Percentiles rank a stretch among this genome's conserved stretches.
phyloP scores from a whole-genome alignment of 2,329 filamentous ascomycete genomes.

The Aspergillus arachidicola region DNA sequence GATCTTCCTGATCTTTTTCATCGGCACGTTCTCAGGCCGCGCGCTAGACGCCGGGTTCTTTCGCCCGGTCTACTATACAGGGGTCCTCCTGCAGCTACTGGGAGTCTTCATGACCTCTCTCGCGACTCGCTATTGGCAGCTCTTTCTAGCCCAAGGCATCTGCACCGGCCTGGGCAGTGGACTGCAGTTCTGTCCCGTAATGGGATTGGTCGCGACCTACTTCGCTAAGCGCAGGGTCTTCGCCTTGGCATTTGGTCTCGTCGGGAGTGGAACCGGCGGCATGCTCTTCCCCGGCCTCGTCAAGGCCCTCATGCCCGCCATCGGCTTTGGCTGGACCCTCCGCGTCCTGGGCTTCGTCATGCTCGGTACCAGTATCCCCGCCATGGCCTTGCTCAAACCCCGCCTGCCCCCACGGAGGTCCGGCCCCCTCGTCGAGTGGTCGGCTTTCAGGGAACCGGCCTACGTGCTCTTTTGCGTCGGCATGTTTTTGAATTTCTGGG shows the following conservation, averaged over 20 bases:
- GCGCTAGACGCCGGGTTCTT: slow-evolving; percentile 49
- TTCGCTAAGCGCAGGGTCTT: slow-evolving; percentile 39
- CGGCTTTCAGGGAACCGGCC: slow-evolving; percentile 25
- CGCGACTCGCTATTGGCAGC: slow-evolving; percentile 51
- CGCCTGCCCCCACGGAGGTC: slow-evolving; percentile 12
- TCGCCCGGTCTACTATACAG: slow-evolving; percentile 23
- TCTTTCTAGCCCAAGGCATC: slow-evolving; percentile 58
- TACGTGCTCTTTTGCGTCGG: slow-evolving; percentile 40
- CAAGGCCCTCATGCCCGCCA: neutral
- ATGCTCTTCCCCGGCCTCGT: slow-evolving; percentile 1
- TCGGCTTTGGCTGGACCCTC: slow-evolving; percentile 40
- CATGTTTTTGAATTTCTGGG: slow-evolving; percentile 23
- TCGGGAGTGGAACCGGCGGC: neutral
- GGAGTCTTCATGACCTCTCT: slow-evolving; percentile 20
- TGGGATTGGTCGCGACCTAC: slow-evolving; percentile 45
- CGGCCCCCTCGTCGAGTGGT: slow-evolving; percentile 14
- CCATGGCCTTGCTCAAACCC: slow-evolving; percentile 9
- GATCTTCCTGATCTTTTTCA: slow-evolving; percentile 46
- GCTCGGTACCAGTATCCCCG: slow-evolving; percentile 15
- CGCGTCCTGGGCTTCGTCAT: slow-evolving; percentile 40
- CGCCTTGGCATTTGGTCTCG: neutral
- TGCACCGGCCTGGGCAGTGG: slow-evolving; percentile 56
- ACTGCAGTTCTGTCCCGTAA: slow-evolving; percentile 14
- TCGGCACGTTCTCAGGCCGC: slow-evolving; percentile 47
- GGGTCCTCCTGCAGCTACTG: slow-evolving; percentile 23